These are phyloP conservation scores for Coemansia sp. DNA, from an alignment of 192 early-diverging fungal genomes.

Conservation along the genomic window DNA sequence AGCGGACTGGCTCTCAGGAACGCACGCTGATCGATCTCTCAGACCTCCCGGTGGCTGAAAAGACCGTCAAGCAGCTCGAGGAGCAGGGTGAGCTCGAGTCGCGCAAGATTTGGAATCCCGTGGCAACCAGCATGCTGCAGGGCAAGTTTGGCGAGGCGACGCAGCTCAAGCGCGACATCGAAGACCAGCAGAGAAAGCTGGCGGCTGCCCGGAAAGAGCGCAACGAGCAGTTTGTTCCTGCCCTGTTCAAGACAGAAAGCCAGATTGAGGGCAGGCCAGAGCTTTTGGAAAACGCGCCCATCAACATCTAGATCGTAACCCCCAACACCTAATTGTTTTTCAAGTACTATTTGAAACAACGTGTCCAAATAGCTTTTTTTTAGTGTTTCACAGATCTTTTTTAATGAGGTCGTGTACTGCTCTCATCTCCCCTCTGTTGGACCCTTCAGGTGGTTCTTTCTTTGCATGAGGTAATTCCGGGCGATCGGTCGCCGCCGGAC, in stretches of 20 bases:
- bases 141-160: constrained; percentile 64
- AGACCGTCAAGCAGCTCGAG: constrained; percentile 57
- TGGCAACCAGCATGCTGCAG: constrained; percentile 59
- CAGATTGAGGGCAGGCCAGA: constrained; percentile 48
- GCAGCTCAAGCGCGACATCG: constrained; percentile 64
- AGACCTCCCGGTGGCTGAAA: constrained; percentile 49
- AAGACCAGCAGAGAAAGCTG: constrained; percentile 63
- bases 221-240: constrained; percentile 55
- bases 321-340: no score
- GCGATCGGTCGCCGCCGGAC: not conserved
- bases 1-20: constrained; percentile 16
- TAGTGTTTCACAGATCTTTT: constrained; percentile 2
- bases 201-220: constrained; percentile 55
- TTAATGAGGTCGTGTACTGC: constrained; percentile 1
- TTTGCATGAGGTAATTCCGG: not conserved
- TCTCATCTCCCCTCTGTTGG: not conserved
- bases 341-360: no score
- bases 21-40: constrained; percentile 59
- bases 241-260: constrained; percentile 62
- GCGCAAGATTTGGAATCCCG: constrained; percentile 61
- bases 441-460: not conserved
- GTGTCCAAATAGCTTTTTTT: not conserved
- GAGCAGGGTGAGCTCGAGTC: constrained; percentile 67
- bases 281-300: constrained; percentile 37
- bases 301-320: constrained; percentile 49